Evolutionary conservation across 495 filamentous ascomycete genomes (phyloP).

Genomic region (Penicillium flavigenum): DNA sequence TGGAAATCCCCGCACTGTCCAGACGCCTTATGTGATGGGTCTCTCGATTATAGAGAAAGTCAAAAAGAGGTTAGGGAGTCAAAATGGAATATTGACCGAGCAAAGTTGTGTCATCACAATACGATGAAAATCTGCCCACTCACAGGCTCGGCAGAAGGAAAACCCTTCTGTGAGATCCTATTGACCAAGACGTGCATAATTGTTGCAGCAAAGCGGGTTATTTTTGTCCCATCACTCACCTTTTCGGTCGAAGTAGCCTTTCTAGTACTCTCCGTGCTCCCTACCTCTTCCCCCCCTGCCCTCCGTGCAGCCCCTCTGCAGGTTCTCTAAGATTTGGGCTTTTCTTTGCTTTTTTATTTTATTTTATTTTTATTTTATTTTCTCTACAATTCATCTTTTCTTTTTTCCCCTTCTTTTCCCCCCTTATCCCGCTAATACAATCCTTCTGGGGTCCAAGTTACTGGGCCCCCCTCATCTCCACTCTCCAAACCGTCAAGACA

Average conservation of each 20-base stretch:
- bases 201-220: constrained; percentile 32
- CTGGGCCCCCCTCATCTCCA: constrained; percentile 15
- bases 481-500: constrained; percentile 8
- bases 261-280: constrained; percentile 1
- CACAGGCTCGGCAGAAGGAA: constrained; percentile 6
- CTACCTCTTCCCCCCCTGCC: constrained; percentile 9
- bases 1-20: not conserved
- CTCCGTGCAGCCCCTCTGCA: constrained; percentile 21
- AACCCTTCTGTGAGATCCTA: constrained; percentile 13
- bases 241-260: constrained; percentile 18
- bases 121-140: constrained; percentile 8
- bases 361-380: not conserved
- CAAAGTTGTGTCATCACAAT: constrained; percentile 2
- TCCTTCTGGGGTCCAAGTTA: constrained; percentile 16
- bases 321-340: constrained; percentile 7
- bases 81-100: not conserved
- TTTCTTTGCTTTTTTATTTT: constrained; percentile 13
- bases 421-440: constrained; percentile 2
- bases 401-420: not conserved
- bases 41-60: not conserved
- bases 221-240: constrained; percentile 25
- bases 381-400: not conserved
- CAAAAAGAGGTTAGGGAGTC: not conserved
- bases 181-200: constrained; percentile 29
- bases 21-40: not conserved